phyloP scores from a whole-genome alignment of 202 grass and related monocot genomes.

The Hordeum pubiflorum region DNA sequence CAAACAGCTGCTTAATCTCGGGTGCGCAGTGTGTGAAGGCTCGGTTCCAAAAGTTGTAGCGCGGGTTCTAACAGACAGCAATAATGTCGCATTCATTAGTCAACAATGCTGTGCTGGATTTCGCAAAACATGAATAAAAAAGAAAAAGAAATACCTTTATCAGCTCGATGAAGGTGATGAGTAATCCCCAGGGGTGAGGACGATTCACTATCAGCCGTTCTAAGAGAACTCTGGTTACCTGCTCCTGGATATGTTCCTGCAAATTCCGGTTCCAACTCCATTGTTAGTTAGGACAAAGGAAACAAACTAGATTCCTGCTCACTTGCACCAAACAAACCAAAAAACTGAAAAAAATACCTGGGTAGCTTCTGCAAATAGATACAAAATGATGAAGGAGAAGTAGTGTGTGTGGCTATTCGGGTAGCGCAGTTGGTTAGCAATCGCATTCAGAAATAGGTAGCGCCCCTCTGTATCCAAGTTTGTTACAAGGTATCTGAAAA shows the following conservation, averaged over 20 bases:
- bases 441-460: conserved; percentile 73
- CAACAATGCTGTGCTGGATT: background rate
- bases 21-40: conserved; percentile 48
- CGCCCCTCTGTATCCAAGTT: conserved; percentile 81
- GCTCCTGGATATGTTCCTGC: conserved; percentile 73
- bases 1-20: conserved; percentile 65
- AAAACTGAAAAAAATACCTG: conserved; percentile 31
- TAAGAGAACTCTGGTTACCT: conserved; percentile 70
- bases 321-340: background rate
- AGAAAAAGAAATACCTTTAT: conserved; percentile 46
- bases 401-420: conserved; percentile 90
- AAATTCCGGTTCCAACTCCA: background rate
- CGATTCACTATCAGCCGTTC: conserved; percentile 80
- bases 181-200: conserved; percentile 83
- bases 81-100: background rate
- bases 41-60: conserved; percentile 71
- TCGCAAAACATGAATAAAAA: background rate
- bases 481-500: conserved; percentile 57
- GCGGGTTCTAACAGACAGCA: conserved; percentile 47
- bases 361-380: conserved; percentile 62
- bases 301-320: background rate
- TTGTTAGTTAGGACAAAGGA: background rate
- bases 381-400: conserved; percentile 74
- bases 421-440: conserved; percentile 72
- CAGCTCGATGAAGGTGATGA: conserved; percentile 81